Evolutionary conservation across 2,329 filamentous ascomycete genomes (phyloP).

Genomic region (Penicillium sp.): DNA sequence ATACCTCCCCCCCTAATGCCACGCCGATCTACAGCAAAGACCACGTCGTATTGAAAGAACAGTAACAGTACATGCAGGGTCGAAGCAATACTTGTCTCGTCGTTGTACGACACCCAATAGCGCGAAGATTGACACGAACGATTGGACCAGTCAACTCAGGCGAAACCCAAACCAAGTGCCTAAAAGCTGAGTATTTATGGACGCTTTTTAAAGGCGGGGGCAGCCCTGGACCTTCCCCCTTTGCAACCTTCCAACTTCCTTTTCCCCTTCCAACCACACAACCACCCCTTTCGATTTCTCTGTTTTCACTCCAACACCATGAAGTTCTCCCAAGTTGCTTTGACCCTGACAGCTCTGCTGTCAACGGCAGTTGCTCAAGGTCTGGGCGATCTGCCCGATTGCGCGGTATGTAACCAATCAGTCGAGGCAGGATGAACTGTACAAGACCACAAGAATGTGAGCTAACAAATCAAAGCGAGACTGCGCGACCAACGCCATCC

Average conservation of each 20-base stretch:
- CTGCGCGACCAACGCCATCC: constrained; percentile 49
- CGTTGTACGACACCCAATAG: not conserved
- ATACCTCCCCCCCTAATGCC: too few species aligned
- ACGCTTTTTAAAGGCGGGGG: not conserved
- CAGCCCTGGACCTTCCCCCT: not conserved
- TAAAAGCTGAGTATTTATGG: too few species aligned
- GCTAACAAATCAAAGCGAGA: constrained; percentile 27
- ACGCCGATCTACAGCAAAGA: not conserved
- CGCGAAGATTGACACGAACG: not conserved
- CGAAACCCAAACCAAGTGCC: too few species aligned
- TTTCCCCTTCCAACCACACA: not conserved
- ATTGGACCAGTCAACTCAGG: not conserved
- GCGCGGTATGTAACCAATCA: constrained; percentile 55
- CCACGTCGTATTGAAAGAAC: not conserved
- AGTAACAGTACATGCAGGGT: not conserved
- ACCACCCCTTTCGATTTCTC: not conserved
- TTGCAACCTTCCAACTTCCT: not conserved
- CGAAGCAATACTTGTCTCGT: not conserved
- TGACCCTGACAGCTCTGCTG: constrained; percentile 60
- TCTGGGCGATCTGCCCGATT: constrained; percentile 53
- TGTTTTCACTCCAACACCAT: constrained; percentile 38
- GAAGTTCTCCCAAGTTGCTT: constrained; percentile 55
- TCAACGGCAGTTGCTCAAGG: constrained; percentile 52
- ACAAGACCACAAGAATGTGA: too few species aligned
- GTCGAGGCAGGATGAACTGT: too few species aligned